Conservation (phyloP, 306 rosid species). For the Cicer bijugum region DNA sequence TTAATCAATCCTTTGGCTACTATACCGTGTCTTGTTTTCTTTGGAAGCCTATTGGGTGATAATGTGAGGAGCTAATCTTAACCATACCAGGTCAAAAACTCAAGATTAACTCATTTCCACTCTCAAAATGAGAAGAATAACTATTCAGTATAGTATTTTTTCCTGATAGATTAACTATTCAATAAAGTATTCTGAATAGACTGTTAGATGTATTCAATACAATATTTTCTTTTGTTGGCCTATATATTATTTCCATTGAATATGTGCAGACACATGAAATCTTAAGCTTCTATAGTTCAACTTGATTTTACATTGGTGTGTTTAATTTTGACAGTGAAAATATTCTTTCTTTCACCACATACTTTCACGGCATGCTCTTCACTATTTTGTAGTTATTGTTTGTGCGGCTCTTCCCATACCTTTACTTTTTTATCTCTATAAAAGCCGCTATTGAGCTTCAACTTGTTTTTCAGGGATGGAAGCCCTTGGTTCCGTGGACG, state of each 20-base stretch:
- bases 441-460: constrained; percentile 5
- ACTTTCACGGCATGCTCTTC: constrained; percentile 16
- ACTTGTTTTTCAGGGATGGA: constrained; percentile 63
- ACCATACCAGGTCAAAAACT: neutral
- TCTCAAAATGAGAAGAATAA: neutral
- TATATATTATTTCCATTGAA: neutral
- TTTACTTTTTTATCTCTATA: constrained; percentile 7
- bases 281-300: constrained; percentile 14
- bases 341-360: neutral
- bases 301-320: constrained; percentile 16
- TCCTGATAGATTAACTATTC: too few species aligned
- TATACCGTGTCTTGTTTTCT: neutral
- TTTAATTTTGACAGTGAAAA: constrained; percentile 1
- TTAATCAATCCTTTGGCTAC: neutral
- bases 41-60: neutral
- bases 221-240: constrained; percentile 18
- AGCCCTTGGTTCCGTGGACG: constrained; percentile 63
- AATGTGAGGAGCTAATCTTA: neutral
- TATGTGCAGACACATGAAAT: constrained; percentile 22
- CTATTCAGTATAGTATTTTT: neutral
- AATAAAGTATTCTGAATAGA: too few species aligned
- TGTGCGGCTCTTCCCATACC: neutral
- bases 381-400: constrained; percentile 17
- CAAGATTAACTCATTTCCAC: neutral
- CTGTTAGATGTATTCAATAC: neutral